Evolutionary conservation across 306 rosid genomes (phyloP), one percentile per base, ranked within the genome.

Genomic region (Oemleria cerasiformis): DNA sequence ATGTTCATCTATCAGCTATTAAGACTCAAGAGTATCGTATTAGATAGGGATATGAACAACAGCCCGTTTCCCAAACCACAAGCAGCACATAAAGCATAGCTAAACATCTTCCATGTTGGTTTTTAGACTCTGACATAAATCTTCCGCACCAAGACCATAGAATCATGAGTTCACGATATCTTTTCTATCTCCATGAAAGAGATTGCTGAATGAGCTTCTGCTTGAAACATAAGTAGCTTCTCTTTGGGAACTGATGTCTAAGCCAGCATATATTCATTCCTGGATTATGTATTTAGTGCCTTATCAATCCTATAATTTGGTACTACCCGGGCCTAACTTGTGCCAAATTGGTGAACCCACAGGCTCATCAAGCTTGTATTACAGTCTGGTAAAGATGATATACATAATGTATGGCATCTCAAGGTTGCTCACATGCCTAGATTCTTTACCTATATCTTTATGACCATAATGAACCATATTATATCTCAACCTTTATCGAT

Each of bases 21-120:
- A 30, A 30, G 36, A 30, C 3, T 30, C 36, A 30, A 30, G 49
- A 12, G n/a, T 5, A 38, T 49, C 15, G 10, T 48, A 34, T 30
- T 59, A 15, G n/a, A 3, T 30, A 14, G 21, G 42, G 42, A 38
- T 30, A 30, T 61, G 45, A 38, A 61, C 44, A 15, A 9, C 41
- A 34, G 2, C 64, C 65, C 65, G 36, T 9, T 38, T 61, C 45
- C 63, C 73, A 39, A 54, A 54, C 64, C 73, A 69, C 1, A 20
- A 69, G 15, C 42, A 11, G 10, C 62, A 53, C 13, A 65, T 36
- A 20, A 7, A 25, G 21, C 30, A 42, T 6, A 15, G 3, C 10
- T 2, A 42, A 23, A 6, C 54, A 36, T 57, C 4, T 40, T 56
- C 43, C 15, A 17, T 7, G 7, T 21, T 14, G 36, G 45, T 41